These are phyloP conservation scores for Quercus berberidifolia DNA, from an alignment of 306 rosid genomes.

Conservation along the genomic window DNA sequence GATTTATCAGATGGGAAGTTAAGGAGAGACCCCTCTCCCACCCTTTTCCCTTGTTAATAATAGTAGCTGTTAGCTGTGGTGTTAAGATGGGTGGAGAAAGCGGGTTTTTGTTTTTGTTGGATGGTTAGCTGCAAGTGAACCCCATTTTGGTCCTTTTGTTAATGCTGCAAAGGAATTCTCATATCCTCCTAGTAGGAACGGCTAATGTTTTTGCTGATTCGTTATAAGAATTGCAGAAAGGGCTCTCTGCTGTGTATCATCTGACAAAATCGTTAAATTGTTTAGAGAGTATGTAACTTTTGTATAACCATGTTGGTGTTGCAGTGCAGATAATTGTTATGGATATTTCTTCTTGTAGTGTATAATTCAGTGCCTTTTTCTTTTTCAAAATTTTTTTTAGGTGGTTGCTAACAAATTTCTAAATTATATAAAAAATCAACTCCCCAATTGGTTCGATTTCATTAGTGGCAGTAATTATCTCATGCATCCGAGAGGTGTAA, in stretches of 20 bases:
- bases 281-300: background rate
- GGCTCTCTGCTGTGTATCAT: too few species aligned
- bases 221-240: too few species aligned
- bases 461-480: too few species aligned
- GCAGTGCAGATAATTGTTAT: background rate
- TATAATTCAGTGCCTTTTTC: background rate
- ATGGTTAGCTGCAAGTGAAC: background rate
- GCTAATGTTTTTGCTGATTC: background rate
- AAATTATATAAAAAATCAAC: too few species aligned
- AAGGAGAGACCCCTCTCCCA: slow-evolving; percentile 77
- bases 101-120: background rate
- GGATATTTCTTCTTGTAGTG: background rate
- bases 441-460: too few species aligned
- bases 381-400: too few species aligned
- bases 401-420: too few species aligned
- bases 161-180: background rate
- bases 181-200: background rate
- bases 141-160: background rate
- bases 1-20: slow-evolving; percentile 56
- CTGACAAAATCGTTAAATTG: too few species aligned
- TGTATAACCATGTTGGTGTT: background rate
- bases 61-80: background rate
- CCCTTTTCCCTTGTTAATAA: slow-evolving; percentile 76
- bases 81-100: background rate
- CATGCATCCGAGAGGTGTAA: too few species aligned